Base-by-base conservation (phyloP, 176 grass and related monocot species). In the Otatea glauca region DNA sequence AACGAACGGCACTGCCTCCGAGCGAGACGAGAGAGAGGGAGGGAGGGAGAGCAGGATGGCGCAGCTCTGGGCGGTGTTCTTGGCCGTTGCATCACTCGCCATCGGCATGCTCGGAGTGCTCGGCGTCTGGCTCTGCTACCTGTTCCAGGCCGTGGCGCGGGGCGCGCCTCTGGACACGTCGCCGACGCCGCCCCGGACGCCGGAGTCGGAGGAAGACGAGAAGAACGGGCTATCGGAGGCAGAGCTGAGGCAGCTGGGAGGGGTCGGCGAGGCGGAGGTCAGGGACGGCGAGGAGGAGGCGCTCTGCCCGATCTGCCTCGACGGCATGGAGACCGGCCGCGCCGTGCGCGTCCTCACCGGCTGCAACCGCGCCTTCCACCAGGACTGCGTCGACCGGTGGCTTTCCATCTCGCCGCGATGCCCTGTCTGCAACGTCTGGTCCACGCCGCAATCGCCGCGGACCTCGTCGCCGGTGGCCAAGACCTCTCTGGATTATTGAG, bases 331-430 rank as follows among this genome's bases (percentile, higher is more conserved):
- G 62, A 42, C 78, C 72, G 85, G 70, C 24, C 77, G 69, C 78
- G 76, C 74, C 59, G 88, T 93, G 78, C 91, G 88, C 34, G 72
- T 93, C 61, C 91, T 93, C 24, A 85, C 82, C 6, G 78, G 88
- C 38, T 93, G 91, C 85, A 82, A 87, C 85, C 85, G 80, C 66
- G 78, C 85, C 61, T 93, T 93, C 74, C 91, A 93, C 88, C 67
- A 68, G 67, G 88, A 93, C 50, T 90, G 91, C 78, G 56, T 93
- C 74, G 91, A 88, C 78, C 25, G 78, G 43, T 93, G 91, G 85
- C 91, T 93, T 27, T 45, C 72, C 66, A 69, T 84, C 78, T 90
- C 83, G 25, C 74, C 82, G 53, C 82, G 88, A 35, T 93, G 88
- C 72, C 88, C 88, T 0, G 67, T 93, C 16, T 93, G 88, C 82